Percentiles rank a stretch among this genome's conserved stretches.
phyloP scores from a whole-genome alignment of 108 stramenopile species.

The Schizochytrium sp. region DNA sequence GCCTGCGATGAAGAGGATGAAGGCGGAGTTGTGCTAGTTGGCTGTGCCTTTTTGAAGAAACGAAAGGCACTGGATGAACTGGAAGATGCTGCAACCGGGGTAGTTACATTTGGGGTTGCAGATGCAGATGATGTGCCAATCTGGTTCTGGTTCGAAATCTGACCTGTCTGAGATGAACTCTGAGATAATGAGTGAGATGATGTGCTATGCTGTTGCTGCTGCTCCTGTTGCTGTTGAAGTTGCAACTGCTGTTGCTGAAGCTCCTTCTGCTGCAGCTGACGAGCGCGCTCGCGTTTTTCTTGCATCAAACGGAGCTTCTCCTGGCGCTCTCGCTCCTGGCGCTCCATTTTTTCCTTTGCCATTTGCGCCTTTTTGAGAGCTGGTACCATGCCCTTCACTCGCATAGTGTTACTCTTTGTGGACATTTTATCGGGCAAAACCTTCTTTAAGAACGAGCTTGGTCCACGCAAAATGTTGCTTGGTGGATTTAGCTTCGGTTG shows the following conservation, averaged over 20 bases:
- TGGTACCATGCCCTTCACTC: not conserved
- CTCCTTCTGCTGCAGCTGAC: not conserved
- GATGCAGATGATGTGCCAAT: too few species aligned
- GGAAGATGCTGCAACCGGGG: not conserved
- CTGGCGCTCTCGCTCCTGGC: not conserved
- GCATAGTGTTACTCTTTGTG: not conserved
- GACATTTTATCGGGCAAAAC: not conserved
- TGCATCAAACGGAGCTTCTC: constrained; percentile 31
- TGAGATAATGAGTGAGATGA: too few species aligned
- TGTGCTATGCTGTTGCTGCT: not conserved
- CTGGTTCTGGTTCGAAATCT: too few species aligned
- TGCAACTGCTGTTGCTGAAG: not conserved
- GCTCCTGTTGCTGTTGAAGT: not conserved
- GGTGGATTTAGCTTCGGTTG: not conserved
- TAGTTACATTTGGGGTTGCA: not conserved
- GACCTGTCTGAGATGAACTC: too few species aligned
- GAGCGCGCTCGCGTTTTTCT: not conserved
- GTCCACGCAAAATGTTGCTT: constrained; percentile 10
- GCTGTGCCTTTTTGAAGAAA: not conserved
- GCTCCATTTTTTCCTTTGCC: constrained; percentile 24
- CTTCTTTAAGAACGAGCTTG: not conserved
- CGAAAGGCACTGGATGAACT: not conserved
- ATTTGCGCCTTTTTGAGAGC: constrained; percentile 12
- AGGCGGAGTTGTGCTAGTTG: too few species aligned
- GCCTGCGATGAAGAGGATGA: too few species aligned